Base-by-base conservation (phyloP, 768 basidiomycete species). In the Mrakia blollopis region DNA sequence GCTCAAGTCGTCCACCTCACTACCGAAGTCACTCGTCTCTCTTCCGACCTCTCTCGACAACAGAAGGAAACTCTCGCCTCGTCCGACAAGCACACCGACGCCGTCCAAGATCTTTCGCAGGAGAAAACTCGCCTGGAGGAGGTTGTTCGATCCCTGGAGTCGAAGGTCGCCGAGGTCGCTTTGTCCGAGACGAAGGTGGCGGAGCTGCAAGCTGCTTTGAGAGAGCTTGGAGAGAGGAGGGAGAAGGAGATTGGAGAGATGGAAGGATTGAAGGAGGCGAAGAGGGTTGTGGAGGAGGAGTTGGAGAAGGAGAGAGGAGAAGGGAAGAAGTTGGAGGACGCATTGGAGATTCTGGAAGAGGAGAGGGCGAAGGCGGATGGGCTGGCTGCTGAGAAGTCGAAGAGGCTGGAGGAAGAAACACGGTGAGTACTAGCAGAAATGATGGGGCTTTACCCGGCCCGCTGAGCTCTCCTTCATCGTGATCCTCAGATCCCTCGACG, bases 71-170 rank as follows among this genome's bases (percentile, higher is more conserved):
- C 32, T 16, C 21, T 54, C 37, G 21, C 54, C 14, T 30, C 71
- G 5, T 30, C 71, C 4, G 35, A 30, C 5, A 39, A 72, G 50
- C 54, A 39, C 32, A 13, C 14, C 30, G 28, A 35, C 32, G 30
- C 50, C 3, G 21, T 72, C 35, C 21, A 28, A 18, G 21, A 28
- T 14, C 30, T 60, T 6, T 21, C 71, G n/a, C 54, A 52, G 23
- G 52, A 72, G 30, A 72, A 57, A 37, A n/a, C 11, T 23, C 47
- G 21, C 3, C 71, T 72, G 18, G 71, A 72, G 71, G 30, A 61
- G n/a, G 28, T 32, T 18, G 60, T 74, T 25, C 23, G 41, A 0
- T 28, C 23, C 18, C n/a, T 74, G 23, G 60, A 74, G 61, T 21
- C 28, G 35, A 65, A 44, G 54, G 30, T 44, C 30, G 37, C 16